Evolutionary conservation across 2,329 filamentous ascomycete species (phyloP), one percentile per base, ranked within the genome.

Genomic region (Xylariomycetidae sp.): DNA sequence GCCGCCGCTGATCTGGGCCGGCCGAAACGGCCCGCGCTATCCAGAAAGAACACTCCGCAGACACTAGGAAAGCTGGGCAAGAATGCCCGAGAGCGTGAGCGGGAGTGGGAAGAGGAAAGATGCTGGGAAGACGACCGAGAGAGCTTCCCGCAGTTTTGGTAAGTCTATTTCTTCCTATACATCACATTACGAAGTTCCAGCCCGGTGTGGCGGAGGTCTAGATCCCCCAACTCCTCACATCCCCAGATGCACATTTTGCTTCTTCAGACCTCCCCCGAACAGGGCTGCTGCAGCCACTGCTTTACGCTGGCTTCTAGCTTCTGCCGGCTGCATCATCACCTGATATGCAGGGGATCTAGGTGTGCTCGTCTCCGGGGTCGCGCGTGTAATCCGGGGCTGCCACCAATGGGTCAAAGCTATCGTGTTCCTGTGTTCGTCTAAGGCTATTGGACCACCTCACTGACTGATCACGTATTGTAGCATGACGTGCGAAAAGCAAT

Each of bases 401-500:
- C n/a, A n/a, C n/a, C n/a, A n/a, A n/a, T n/a, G n/a, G n/a, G n/a
- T n/a, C n/a, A n/a, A n/a, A n/a, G n/a, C n/a, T n/a, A n/a, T n/a
- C n/a, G n/a, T n/a, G 54, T 59, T 58, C 53, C 55, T 59, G 56
- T 53, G n/a, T n/a, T n/a, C n/a, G n/a, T n/a, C n/a, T n/a, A n/a
- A n/a, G n/a, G n/a, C n/a, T n/a, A n/a, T n/a, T 30, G 40, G 30
- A 37, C 27, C 40, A 26, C 16, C 32, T 23, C 33, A 39, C 40
- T 47, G 38, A 49, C 58, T 59, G 42, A 58, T 45, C 31, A 43
- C 38, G 25, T 38, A 32, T 32, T 48, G 28, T 48, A 81, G 76
- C 58, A 80, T 79, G 76, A 72, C 68, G 8, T 81, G 76, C 56
- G 76, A 80, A 54, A 80, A 79, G 59, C 75, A 80, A 58, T 80